Percentiles rank a stretch among this genome's conserved stretches.
These are phyloP conservation scores for Platanus orientalis DNA, from an alignment of 164 flowering plant species.

Conservation along the genomic window DNA sequence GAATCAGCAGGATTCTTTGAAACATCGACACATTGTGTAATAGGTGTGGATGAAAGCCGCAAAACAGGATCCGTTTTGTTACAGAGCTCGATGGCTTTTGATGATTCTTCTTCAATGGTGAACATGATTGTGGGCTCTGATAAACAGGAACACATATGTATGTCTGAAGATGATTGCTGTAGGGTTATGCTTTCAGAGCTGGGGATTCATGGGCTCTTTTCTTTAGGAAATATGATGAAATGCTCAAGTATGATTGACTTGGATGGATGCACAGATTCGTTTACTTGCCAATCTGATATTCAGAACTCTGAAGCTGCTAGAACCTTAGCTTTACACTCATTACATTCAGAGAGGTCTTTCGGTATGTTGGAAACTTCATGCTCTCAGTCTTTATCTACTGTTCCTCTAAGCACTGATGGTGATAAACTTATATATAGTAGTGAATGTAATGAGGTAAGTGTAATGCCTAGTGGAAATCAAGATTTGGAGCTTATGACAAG, in stretches of 20 bases:
- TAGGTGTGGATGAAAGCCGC: conserved; percentile 26
- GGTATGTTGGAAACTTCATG: conserved; percentile 26
- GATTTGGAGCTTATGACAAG: conserved; percentile 28
- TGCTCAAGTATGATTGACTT: too few relatives aligned
- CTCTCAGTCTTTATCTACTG: conserved; percentile 22
- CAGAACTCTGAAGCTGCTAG: conserved; percentile 23
- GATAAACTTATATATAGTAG: conserved; percentile 16
- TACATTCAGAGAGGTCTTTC: conserved; percentile 25
- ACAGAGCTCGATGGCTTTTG: conserved; percentile 25
- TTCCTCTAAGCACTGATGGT: conserved; percentile 22
- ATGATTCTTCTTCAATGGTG: conserved; percentile 27
- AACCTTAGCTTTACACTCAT: conserved; percentile 23
- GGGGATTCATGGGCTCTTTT: conserved; percentile 22
- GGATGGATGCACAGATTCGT: too few relatives aligned
- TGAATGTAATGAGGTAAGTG: conserved; percentile 22
- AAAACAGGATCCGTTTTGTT: conserved; percentile 19
- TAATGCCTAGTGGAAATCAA: conserved; percentile 22
- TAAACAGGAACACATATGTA: conserved; percentile 26
- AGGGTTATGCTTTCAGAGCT: conserved; percentile 30
- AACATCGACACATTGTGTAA: conserved; percentile 20
- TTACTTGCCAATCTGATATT: conserved; percentile 25
- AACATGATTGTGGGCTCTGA: too few relatives aligned
- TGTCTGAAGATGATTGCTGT: conserved; percentile 36
- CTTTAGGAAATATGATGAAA: conserved; percentile 21
- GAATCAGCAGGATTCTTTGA: conserved; percentile 29